Base-by-base conservation (phyloP, 1,284 basidiomycete genomes). In the Trichosporon faecale region DNA sequence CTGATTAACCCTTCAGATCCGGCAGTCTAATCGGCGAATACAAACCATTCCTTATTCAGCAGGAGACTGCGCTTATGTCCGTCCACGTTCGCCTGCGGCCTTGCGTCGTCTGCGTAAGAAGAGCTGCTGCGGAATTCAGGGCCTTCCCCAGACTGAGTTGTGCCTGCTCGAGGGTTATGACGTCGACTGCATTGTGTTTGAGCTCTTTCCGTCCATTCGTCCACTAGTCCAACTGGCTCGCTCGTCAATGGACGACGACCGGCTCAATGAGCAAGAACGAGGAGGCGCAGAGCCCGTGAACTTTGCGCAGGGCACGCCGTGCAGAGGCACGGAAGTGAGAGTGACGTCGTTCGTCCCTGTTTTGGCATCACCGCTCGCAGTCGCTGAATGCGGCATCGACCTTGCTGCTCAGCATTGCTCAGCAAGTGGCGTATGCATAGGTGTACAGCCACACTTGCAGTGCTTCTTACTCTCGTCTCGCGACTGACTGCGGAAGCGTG, bases 61-160 rank as follows among this genome's bases (percentile, higher is more conserved):
- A 52, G 21, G 21, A 12, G 49, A 52, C 16, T 18, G 6, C 21
- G 49, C 49, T 52, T 52, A 52, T 25, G 21, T 9, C 49, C 49
- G 21, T 52, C 18, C 21, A 52, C 21, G 21, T 52, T 52, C 49
- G 49, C 49, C 49, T 52, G 49, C 49, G 49, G 49, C 21, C 49
- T 25, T 52, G 7, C 44, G 49, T 23, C 49, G 21, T 11, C 49
- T 23, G 49, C 21, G 49, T 25, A 52, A 9, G 49, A 21, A 8
- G 9, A 52, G 40, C 49, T 29, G 57, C 57, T 61, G 57, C 57
- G 57, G 57, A 61, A 61, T 61, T 23, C 57, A 61, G 57, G 57
- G 57, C 29, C 12, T 29, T 31, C 16, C 27, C 27, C 16, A 61
- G 27, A 29, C 18, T 31, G 29, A 31, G 57, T 61, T 61, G 57